Evolutionary conservation across 1,284 basidiomycete genomes (phyloP), one percentile per base, ranked within the genome.

Genomic region (Apiotrichum laibachii): DNA sequence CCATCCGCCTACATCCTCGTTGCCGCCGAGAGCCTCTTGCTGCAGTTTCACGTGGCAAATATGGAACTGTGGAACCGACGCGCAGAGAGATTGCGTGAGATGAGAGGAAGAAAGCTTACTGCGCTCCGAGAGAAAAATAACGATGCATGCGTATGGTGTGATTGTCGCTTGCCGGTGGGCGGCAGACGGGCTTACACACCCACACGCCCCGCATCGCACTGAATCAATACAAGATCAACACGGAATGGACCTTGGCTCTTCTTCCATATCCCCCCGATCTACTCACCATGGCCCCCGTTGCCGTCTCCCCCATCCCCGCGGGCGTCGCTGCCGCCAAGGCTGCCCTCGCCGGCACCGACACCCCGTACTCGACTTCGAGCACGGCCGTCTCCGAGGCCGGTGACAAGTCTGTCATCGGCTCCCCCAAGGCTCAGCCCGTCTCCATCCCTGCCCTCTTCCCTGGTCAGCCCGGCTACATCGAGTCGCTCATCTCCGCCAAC

Each of bases 331-430:
- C 51, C 31, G 46, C 52, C 53, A 61, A 60, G 58, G 53, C 62
- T 15, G 52, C 51, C 33, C 61, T 72, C 48, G 69, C 70, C 45
- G 71, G 70, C 48, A 57, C 62, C 13, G 54, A 67, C 22, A 76
- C 75, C 9, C 73, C 73, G 16, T 72, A 75, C 65, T 71, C 69
- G 1, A 50, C 69, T 11, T 67, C 53, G 16, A 54, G 62, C 43
- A 77, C 75, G 22, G 73, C 71, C 22, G 75, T 77, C 43, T 73
- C 72, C 43, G 72, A 74, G 46, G 73, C 69, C 13, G 65, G 62
- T 35, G 60, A 66, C 59, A 63, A 67, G 40, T 50, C 59, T 16
- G 50, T 58, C 42, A 54, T 55, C 9, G 51, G 55, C 15, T 56
- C 57, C 34, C 62, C 65, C 18, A 55, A 59, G 46, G 57, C 67